Evolutionary conservation across 495 filamentous ascomycete species (phyloP).

Genomic region (Trichoderma reesei): DNA sequence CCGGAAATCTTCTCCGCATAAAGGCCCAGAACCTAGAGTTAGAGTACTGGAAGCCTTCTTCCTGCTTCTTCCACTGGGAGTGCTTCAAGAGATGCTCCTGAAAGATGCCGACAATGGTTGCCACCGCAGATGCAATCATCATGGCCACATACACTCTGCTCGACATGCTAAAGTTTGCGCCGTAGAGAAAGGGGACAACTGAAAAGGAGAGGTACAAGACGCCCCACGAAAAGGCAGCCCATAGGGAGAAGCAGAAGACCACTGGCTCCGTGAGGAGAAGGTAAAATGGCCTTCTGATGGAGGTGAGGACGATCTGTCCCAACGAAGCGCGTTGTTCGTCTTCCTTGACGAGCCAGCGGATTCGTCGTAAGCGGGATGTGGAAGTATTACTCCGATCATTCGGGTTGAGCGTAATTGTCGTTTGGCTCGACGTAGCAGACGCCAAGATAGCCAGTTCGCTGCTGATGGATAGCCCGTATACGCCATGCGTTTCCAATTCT

Average conservation of each 20-base stretch:
- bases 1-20: conserved; percentile 29
- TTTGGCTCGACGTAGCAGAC: conserved; percentile 8
- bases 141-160: conserved; percentile 68
- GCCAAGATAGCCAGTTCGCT: background rate
- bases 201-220: conserved; percentile 78
- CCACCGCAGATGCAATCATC: conserved; percentile 55
- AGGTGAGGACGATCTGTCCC: conserved; percentile 62
- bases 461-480: conserved; percentile 45
- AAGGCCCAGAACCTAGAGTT: conserved; percentile 24
- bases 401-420: conserved; percentile 12
- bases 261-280: conserved; percentile 85
- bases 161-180: conserved; percentile 56
- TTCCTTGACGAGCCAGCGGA: conserved; percentile 76
- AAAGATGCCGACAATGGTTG: conserved; percentile 64
- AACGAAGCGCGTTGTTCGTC: conserved; percentile 72
- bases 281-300: conserved; percentile 71
- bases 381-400: background rate
- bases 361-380: conserved; percentile 42
- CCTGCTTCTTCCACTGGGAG: conserved; percentile 25
- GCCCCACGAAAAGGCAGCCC: conserved; percentile 86
- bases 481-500: conserved; percentile 54
- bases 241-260: conserved; percentile 89
- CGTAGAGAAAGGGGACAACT: conserved; percentile 68
- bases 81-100: conserved; percentile 46
- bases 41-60: background rate